Conservation (phyloP, 1,139 yeast species). For the Yamadazyma friedrichii region DNA sequence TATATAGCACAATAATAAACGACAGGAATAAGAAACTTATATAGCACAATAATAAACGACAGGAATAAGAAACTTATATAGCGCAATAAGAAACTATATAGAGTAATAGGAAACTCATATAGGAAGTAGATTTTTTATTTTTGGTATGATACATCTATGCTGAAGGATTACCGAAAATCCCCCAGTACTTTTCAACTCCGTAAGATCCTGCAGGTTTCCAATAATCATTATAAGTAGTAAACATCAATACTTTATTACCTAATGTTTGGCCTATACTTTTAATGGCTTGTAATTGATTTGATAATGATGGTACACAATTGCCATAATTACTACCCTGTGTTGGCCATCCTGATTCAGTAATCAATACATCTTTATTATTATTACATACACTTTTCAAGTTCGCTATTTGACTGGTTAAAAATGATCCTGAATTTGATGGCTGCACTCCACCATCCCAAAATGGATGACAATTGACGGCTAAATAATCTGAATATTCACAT, state of each 20-base stretch:
- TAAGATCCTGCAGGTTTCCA: conserved; percentile 74
- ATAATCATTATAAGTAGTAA: conserved; percentile 72
- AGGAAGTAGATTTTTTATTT: too few relatives aligned
- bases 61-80: too few relatives aligned
- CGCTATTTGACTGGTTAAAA: conserved; percentile 67
- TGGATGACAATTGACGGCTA: conserved; percentile 82
- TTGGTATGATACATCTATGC: conserved; percentile 9
- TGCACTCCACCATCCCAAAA: conserved; percentile 71
- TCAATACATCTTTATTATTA: conserved; percentile 54
- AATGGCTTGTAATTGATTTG: conserved; percentile 62
- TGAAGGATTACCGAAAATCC: conserved; percentile 43
- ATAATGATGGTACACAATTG: conserved; percentile 65
- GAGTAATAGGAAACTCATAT: too few relatives aligned
- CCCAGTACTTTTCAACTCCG: conserved; percentile 75
- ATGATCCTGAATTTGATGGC: conserved; percentile 67
- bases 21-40: not conserved
- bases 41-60: too few relatives aligned
- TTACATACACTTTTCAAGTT: conserved; percentile 67
- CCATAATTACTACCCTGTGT: conserved; percentile 65
- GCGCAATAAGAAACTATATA: too few relatives aligned
- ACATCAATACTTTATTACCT: conserved; percentile 59
- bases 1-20: too few relatives aligned
- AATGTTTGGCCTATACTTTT: conserved; percentile 51
- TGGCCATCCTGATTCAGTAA: conserved; percentile 86
- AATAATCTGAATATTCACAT: conserved; percentile 70